These are phyloP conservation scores for Trypanosoma melophagium DNA, from an alignment of 208 protist species.

Conservation along the genomic window DNA sequence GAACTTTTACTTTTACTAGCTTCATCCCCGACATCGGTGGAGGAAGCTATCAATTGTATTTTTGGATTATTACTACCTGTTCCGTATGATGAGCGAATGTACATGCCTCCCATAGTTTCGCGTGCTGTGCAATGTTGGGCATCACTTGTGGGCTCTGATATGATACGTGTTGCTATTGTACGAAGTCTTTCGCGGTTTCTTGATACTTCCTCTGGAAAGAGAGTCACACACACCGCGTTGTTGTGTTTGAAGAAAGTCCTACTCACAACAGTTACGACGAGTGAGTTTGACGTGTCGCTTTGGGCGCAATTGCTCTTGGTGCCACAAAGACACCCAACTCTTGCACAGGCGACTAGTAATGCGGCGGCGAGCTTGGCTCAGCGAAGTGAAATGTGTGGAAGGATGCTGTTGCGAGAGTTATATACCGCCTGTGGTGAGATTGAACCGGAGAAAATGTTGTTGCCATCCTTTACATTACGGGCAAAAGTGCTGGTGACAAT, in stretches of 20 bases:
- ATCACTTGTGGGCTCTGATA: conserved; percentile 46
- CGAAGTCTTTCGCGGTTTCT: conserved; percentile 48
- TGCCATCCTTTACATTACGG: conserved; percentile 16
- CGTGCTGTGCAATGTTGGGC: conserved; percentile 56
- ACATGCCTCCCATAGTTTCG: conserved; percentile 63
- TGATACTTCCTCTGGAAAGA: conserved; percentile 35
- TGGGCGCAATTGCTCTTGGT: conserved; percentile 44
- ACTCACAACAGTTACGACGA: conserved; percentile 42
- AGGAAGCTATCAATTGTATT: conserved; percentile 47
- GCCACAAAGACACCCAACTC: conserved; percentile 35
- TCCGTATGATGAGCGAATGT: conserved; percentile 36
- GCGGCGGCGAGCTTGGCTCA: conserved; percentile 36
- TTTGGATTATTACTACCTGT: conserved; percentile 61
- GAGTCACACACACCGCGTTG: conserved; percentile 55
- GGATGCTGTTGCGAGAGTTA: conserved; percentile 14
- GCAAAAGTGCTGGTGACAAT: conserved; percentile 30
- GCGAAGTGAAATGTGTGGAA: conserved; percentile 13
- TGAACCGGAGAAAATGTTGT: background rate
- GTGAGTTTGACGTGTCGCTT: conserved; percentile 44
- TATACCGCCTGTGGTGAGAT: conserved; percentile 12
- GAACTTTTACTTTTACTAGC: conserved; percentile 40
- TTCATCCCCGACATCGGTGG: conserved; percentile 32
- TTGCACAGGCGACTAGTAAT: conserved; percentile 28
- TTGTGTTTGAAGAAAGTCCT: conserved; percentile 44
- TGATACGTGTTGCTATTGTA: conserved; percentile 46